Evolutionary conservation across 495 filamentous ascomycete species (phyloP), one percentile per base, ranked within the genome.

Genomic region (Bacidia rubella): DNA sequence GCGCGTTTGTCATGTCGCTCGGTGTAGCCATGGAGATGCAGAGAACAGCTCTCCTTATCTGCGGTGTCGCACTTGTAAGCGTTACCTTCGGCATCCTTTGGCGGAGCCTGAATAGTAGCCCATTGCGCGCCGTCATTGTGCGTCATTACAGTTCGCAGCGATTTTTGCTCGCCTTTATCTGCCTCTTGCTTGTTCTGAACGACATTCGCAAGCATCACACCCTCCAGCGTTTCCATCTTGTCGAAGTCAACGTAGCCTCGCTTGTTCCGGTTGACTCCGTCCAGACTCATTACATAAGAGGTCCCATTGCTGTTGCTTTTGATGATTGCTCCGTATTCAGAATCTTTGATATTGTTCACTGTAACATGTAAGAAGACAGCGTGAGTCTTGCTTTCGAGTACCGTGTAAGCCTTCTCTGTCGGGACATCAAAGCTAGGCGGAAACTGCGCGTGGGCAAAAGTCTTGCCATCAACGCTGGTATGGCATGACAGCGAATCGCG

Each of bases 231-330:
- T 23, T 82, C 77, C 77, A 94, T 87, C 71, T 94, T 94, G 63
- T 99, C 92, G 63, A 95, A 99, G 65, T 99, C 92, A 38, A 92
- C 88, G 63, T 82, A 95, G 40, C 83, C 89, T 0, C 48, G 56
- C 2, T 72, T 66, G 58, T 94, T 79, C 51, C 84, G 75, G 65
- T 95, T 95, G 58, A 96, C 85, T 0, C 74, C 76, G 45, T 75
- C 68, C 9, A 90, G 68, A 65, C 84, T 90, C 47, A 90, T 69
- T 20, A 93, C 86, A 58, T 96, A 99, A 2, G 84, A 90, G 0
- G 92, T 97, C 35, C 92, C 92, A 62, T 97, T 97, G 60, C 86
- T 95, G 68, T 99, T 99, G 59, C 87, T 94, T 75, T 97, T 97
- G 62, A 99, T 75, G 49, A 99, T 82, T 22, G 80, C 79, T n/a